Evolutionary conservation across 306 rosid species (phyloP).

Genomic region (Rubus parviflorus): DNA sequence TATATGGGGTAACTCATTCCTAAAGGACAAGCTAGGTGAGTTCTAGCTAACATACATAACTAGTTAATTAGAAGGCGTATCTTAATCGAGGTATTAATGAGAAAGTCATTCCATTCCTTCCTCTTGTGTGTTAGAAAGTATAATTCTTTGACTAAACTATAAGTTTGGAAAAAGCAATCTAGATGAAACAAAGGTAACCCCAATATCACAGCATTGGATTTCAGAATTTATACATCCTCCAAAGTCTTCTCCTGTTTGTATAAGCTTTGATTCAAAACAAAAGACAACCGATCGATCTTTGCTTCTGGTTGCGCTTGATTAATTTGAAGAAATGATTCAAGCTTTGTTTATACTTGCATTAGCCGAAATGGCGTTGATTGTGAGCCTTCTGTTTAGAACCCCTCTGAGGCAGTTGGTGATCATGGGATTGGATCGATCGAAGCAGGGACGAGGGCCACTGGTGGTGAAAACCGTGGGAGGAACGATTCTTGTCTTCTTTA

Average conservation of each 20-base stretch:
- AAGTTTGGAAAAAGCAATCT: background rate
- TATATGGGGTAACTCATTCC: background rate
- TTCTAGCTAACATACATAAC: background rate
- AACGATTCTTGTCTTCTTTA: slow-evolving; percentile 48
- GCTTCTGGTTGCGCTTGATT: background rate
- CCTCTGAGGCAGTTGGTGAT: slow-evolving; percentile 51
- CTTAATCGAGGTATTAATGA: background rate
- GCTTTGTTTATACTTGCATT: slow-evolving; percentile 38
- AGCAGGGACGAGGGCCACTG: slow-evolving; percentile 56
- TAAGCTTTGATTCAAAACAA: background rate
- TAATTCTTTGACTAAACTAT: background rate
- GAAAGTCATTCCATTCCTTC: slow-evolving; percentile 12
- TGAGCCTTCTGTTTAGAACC: slow-evolving; percentile 46
- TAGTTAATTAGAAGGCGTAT: background rate
- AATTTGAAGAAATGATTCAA: slow-evolving; percentile 43
- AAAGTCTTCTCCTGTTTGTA: background rate
- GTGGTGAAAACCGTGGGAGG: slow-evolving; percentile 59
- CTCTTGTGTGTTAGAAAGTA: slow-evolving; percentile 1
- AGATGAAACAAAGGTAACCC: background rate
- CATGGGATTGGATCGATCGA: slow-evolving; percentile 41
- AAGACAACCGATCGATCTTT: background rate
- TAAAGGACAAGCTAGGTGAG: background rate
- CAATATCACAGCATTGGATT: background rate
- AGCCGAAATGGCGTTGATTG: slow-evolving; percentile 42
- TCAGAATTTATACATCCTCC: background rate